phyloP scores from a whole-genome alignment of 352 stramenopile genomes.

The Phytophthora crassamura region DNA sequence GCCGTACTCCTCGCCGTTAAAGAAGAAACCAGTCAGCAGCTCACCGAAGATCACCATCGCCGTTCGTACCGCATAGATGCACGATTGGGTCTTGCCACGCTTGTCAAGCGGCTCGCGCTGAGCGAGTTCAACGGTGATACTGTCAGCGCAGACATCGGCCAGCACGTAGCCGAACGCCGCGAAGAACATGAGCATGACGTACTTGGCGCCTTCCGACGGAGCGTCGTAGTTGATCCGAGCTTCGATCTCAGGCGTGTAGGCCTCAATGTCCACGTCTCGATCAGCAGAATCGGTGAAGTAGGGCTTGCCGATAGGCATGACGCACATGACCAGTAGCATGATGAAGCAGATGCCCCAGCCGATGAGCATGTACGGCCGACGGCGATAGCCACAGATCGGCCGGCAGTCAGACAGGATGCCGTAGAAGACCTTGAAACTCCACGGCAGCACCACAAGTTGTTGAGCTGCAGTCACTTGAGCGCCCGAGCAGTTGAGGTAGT shows the following conservation, averaged over 20 bases:
- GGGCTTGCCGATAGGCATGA: constrained; percentile 25
- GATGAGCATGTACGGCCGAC: constrained; percentile 39
- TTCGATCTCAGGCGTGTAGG: constrained; percentile 33
- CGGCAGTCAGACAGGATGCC: constrained; percentile 61
- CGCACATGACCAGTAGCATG: constrained; percentile 38
- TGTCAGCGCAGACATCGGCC: constrained; percentile 63
- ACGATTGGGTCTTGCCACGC: constrained; percentile 48
- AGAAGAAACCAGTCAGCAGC: constrained; percentile 43
- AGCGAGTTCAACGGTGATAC: constrained; percentile 46
- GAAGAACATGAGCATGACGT: constrained; percentile 55
- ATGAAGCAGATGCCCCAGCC: constrained; percentile 47
- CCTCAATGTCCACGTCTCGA: constrained; percentile 15
- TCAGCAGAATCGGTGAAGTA: constrained; percentile 43
- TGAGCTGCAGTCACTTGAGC: constrained; percentile 31
- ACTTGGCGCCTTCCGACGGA: constrained; percentile 27
- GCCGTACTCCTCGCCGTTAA: constrained; percentile 58
- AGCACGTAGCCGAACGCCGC: constrained; percentile 66
- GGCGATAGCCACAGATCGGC: constrained; percentile 51
- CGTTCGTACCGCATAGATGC: constrained; percentile 43
- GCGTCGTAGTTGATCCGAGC: constrained; percentile 33
- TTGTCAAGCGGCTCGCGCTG: constrained; percentile 39
- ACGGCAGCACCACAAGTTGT: constrained; percentile 61
- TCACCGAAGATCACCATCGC: constrained; percentile 37
- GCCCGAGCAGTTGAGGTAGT: constrained; percentile 47
- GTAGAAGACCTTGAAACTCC: no score